Conservation (phyloP, 2,329 filamentous ascomycete genomes). For the Trichoderma sp. region DNA sequence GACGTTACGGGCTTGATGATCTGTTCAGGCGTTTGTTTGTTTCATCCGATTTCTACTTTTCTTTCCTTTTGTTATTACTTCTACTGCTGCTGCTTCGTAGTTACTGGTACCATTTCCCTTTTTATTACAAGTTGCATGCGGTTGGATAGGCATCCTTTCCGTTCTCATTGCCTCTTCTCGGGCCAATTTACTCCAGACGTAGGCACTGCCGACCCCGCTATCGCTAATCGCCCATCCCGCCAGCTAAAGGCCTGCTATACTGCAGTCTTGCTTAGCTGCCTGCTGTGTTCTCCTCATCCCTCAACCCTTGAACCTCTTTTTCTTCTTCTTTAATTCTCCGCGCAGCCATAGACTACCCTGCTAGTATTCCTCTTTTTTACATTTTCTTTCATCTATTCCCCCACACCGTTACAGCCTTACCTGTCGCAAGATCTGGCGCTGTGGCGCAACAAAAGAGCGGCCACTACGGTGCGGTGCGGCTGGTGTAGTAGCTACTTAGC, state of each 20-base stretch:
- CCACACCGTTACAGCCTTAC: neutral
- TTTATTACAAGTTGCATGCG: neutral
- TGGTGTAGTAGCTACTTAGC: neutral
- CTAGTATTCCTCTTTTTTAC: neutral
- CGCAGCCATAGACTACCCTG: neutral
- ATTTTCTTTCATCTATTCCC: neutral
- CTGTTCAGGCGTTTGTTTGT: neutral
- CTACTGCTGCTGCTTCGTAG: neutral
- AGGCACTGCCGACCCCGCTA: constrained; percentile 13
- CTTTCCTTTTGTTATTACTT: neutral
- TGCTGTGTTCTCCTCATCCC: neutral
- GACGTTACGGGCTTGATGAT: neutral
- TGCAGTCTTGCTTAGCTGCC: neutral
- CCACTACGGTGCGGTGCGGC: constrained; percentile 8
- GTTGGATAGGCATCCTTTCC: neutral
- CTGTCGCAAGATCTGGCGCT: neutral
- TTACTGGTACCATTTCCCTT: neutral
- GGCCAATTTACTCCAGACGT: neutral
- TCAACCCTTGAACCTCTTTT: neutral
- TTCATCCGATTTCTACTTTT: neutral
- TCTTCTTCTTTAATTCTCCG: neutral
- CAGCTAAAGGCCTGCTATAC: neutral
- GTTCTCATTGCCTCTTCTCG: neutral
- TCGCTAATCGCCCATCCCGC: neutral
- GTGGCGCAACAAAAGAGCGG: constrained; percentile 4